Percentiles rank a stretch among this genome's conserved stretches.
These are phyloP conservation scores for Citrullus colocynthis DNA, from an alignment of 306 rosid species.

Conservation along the genomic window DNA sequence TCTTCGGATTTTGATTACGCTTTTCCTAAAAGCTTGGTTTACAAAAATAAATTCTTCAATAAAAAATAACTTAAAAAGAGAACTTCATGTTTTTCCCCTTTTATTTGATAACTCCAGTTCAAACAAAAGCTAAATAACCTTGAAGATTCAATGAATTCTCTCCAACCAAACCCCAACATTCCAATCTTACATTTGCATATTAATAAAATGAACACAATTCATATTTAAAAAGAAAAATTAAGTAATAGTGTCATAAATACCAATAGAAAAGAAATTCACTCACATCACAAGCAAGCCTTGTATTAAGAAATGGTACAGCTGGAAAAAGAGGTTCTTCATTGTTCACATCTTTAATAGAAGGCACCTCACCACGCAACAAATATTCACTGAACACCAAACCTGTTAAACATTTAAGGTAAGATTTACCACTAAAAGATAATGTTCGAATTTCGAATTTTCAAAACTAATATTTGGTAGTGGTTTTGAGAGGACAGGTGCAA, in stretches of 20 bases:
- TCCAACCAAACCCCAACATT: not conserved
- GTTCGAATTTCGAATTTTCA: not conserved
- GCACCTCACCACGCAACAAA: conserved; percentile 79
- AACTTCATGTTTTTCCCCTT: not conserved
- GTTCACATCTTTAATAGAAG: conserved; percentile 77
- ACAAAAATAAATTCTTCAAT: too few relatives aligned
- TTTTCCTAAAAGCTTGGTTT: too few relatives aligned
- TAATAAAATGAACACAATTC: not conserved
- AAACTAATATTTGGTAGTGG: not conserved
- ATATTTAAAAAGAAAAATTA: not conserved
- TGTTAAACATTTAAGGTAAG: conserved; percentile 19
- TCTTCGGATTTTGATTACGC: too few relatives aligned
- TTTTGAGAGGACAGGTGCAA: not conserved
- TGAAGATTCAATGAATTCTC: not conserved
- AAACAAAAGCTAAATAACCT: not conserved
- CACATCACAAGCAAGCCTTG: conserved; percentile 40
- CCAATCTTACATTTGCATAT: not conserved
- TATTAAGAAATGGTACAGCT: conserved; percentile 47
- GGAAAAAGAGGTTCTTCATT: conserved; percentile 89
- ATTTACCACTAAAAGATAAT: not conserved
- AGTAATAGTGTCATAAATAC: not conserved
- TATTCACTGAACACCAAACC: conserved; percentile 92
- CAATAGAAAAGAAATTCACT: conserved; percentile 19
- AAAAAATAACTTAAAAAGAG: too few relatives aligned
- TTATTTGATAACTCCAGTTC: not conserved